Evolutionary conservation across 1,139 yeast species (phyloP), one percentile per base, ranked within the genome.

Genomic region (Debaryomycetaceae sp.): DNA sequence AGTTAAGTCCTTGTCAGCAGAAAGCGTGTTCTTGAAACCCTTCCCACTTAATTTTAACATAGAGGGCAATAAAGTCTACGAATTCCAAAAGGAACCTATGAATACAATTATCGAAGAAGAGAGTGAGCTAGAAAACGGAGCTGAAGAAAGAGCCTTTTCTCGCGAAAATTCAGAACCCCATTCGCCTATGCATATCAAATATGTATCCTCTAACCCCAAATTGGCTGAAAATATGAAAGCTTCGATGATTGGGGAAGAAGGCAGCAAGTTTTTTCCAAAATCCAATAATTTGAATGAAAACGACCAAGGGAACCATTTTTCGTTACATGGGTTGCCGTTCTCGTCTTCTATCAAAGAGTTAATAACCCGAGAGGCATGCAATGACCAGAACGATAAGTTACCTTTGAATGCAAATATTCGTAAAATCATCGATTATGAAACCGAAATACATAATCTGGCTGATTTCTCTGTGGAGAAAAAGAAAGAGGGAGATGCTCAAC

Each of bases 271-370:
- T 17, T 36, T 14, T 36, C 24, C 23, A 8, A 6, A 13, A 9
- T 6, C 20, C 22, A 11, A 22, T 17, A 24, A 27, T 8, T 8
- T 7, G 11, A 27, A n/a, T 11, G 34, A 14, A 36, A 7, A 7
- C 7, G 22, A 22, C 8, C 24, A 22, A 13, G 37, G 34, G 9
- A 33, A 24, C 4, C 45, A 45, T 38, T 49, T 47, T 41, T 57
- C 61, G 1, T 45, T 58, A 7, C 62, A 57, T 45, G 62, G 63
- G 6, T 14, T 56, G 13, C 59, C 60, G 1, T 45, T 45, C 31
- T 40, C 51, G 5, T 56, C 60, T 13, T 36, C 55, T 9, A 39
- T 49, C 17, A 43, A 45, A 33, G 42, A 45, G n/a, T 24, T 50
- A 31, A 43, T 47, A 6, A 42, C 51, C 30, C 40, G 47, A 42